Evolutionary conservation across 2,329 filamentous ascomycete genomes (phyloP).

Genomic region (Hirsutella thompsonii): DNA sequence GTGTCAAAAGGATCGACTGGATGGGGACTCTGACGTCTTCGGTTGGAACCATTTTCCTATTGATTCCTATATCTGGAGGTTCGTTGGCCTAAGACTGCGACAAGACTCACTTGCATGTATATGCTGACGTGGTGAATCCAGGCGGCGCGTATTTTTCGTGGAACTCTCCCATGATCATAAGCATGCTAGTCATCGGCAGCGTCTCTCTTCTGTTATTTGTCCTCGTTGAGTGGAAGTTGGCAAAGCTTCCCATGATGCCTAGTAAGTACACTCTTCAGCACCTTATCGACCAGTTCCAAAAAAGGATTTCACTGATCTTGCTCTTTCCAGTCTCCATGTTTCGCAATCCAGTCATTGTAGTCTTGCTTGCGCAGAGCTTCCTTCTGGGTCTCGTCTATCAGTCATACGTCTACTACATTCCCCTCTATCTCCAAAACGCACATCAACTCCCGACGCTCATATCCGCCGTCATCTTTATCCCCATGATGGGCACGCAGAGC

Average conservation of each 20-base stretch:
- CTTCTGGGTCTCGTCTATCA: conserved; percentile 48
- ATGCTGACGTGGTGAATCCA: conserved; percentile 1
- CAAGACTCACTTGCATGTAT: background rate
- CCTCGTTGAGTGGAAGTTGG: conserved; percentile 55
- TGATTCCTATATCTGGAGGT: conserved; percentile 51
- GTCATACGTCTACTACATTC: conserved; percentile 45
- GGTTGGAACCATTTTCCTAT: conserved; percentile 41
- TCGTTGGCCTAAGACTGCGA: background rate
- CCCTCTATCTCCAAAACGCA: conserved; percentile 49
- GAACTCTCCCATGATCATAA: conserved; percentile 57
- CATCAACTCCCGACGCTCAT: conserved; percentile 19
- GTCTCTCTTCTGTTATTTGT: conserved; percentile 49
- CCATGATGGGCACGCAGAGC: conserved; percentile 34
- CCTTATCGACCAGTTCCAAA: too few species aligned
- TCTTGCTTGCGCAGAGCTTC: conserved; percentile 45
- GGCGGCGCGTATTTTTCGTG: conserved; percentile 29
- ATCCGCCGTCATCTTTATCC: conserved; percentile 37
- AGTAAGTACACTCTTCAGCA: conserved; percentile 2
- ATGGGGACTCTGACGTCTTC: conserved; percentile 41
- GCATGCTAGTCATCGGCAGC: conserved; percentile 56
- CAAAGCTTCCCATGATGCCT: conserved; percentile 65
- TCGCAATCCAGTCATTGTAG: conserved; percentile 34
- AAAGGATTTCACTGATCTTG: too few species aligned
- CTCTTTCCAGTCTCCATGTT: conserved; percentile 33
- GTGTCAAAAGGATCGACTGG: conserved; percentile 44